Percentiles rank a stretch among this genome's conserved stretches.
Conservation (phyloP, 768 basidiomycete species). For the Termitomyces sp. region DNA sequence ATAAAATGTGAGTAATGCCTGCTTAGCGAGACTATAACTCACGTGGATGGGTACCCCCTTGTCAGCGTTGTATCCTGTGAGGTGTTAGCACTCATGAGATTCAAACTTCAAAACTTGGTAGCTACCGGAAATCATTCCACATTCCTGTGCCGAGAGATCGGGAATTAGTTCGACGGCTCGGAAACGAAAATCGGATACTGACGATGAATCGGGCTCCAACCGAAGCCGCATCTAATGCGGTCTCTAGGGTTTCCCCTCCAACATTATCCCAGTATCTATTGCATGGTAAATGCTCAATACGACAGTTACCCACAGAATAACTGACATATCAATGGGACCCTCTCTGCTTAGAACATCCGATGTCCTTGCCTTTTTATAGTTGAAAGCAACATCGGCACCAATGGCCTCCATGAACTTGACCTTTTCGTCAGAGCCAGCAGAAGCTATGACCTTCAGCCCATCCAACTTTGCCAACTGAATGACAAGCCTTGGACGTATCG, state of each 20-base stretch:
- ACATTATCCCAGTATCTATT: slow-evolving; percentile 53
- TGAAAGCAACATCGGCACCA: slow-evolving; percentile 66
- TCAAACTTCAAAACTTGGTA: not conserved
- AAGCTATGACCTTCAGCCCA: slow-evolving; percentile 62
- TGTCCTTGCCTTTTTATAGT: slow-evolving; percentile 60
- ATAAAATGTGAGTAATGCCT: not conserved
- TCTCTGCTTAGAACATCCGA: slow-evolving; percentile 46
- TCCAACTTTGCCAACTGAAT: slow-evolving; percentile 47
- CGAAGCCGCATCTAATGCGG: slow-evolving; percentile 44
- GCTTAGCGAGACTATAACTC: not conserved
- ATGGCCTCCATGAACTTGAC: slow-evolving; percentile 52
- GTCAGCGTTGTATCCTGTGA: slow-evolving; percentile 25
- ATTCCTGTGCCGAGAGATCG: slow-evolving; percentile 20
- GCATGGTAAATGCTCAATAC: not conserved
- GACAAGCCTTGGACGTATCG: slow-evolving; percentile 28
- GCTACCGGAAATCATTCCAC: slow-evolving; percentile 33
- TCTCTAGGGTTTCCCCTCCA: slow-evolving; percentile 54
- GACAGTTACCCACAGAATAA: not conserved
- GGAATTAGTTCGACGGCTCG: not conserved
- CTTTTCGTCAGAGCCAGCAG: slow-evolving; percentile 69
- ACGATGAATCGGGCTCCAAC: slow-evolving; percentile 41
- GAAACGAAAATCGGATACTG: not conserved
- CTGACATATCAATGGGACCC: slow-evolving; percentile 2
- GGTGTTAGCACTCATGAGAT: not conserved
- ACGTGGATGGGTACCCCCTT: slow-evolving; percentile 22